Percentiles rank a stretch among this genome's conserved stretches.
Evolutionary conservation across 2,329 filamentous ascomycete genomes (phyloP).

Genomic region (Xylaria digitata): DNA sequence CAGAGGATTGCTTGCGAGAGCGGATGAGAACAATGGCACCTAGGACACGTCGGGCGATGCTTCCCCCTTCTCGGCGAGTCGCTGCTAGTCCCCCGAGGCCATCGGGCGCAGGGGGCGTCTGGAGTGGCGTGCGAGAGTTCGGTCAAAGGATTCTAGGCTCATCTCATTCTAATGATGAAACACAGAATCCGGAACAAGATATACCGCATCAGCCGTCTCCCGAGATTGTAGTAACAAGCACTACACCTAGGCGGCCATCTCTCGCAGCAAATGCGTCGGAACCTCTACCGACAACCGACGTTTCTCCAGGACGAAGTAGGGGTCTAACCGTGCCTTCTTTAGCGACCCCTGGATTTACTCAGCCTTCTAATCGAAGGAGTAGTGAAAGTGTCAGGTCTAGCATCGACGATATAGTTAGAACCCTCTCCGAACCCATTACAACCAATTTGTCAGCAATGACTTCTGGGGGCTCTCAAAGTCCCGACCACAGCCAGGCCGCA

Average conservation of each 20-base stretch:
- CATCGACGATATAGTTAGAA: conserved; percentile 38
- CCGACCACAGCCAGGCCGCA: background rate
- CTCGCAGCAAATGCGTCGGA: conserved; percentile 43
- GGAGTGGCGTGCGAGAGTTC: conserved; percentile 46
- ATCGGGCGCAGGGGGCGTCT: conserved; percentile 43
- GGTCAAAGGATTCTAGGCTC: conserved; percentile 46
- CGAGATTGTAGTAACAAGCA: conserved; percentile 54
- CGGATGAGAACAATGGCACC: conserved; percentile 56
- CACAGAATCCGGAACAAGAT: conserved; percentile 32
- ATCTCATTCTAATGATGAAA: conserved; percentile 32
- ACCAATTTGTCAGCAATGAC: conserved; percentile 44
- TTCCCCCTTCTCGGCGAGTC: conserved; percentile 28
- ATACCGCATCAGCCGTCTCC: conserved; percentile 44
- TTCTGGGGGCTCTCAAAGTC: background rate
- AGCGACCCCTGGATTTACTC: conserved; percentile 45
- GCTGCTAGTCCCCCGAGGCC: conserved; percentile 26
- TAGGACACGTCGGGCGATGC: conserved; percentile 36
- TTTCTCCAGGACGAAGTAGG: conserved; percentile 41
- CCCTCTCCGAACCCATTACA: conserved; percentile 50
- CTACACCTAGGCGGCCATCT: conserved; percentile 46
- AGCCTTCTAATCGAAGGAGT: conserved; percentile 46
- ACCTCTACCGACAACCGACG: conserved; percentile 35
- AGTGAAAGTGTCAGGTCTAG: conserved; percentile 43
- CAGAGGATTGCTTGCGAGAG: conserved; percentile 65
- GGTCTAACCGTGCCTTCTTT: conserved; percentile 51